phyloP scores from a whole-genome alignment of 352 stramenopile genomes.

The Pythium biforme region DNA sequence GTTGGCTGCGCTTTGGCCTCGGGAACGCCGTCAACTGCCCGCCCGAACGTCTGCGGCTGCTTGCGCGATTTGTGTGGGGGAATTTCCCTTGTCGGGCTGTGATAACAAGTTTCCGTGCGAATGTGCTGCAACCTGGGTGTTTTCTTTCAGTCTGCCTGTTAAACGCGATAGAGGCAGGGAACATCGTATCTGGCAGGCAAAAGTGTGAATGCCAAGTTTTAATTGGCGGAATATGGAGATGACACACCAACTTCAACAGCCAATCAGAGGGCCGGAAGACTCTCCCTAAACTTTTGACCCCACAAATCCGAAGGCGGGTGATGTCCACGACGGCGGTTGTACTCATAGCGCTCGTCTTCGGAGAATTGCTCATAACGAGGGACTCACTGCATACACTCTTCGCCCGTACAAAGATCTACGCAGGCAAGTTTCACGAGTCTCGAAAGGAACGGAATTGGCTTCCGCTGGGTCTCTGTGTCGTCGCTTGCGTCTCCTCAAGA shows the following conservation, averaged over 20 bases:
- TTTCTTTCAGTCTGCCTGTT: slow-evolving; percentile 22
- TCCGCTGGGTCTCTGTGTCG: slow-evolving; percentile 1
- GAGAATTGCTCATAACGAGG: no score
- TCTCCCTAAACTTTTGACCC: not conserved
- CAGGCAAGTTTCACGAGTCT: no score
- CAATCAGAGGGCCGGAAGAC: slow-evolving; percentile 18
- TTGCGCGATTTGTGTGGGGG: no score
- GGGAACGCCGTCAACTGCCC: slow-evolving; percentile 3
- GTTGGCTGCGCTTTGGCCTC: not conserved
- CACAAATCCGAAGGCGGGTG: no score
- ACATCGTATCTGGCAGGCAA: slow-evolving; percentile 16
- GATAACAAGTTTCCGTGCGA: slow-evolving; percentile 3
- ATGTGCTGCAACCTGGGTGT: slow-evolving; percentile 10
- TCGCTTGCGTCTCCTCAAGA: slow-evolving; percentile 7
- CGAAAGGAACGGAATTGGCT: no score
- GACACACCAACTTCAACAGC: slow-evolving; percentile 21
- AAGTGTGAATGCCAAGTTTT: not conserved
- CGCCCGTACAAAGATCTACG: no score
- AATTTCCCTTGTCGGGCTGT: not conserved
- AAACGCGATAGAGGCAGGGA: slow-evolving; percentile 16
- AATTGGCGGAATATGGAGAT: slow-evolving; percentile 24
- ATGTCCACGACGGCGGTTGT: no score
- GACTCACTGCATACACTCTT: no score
- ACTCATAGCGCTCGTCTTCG: not conserved
- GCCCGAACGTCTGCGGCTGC: not conserved